Evolutionary conservation across 2,329 filamentous ascomycete species (phyloP).

Genomic region (Penicillium sp.): DNA sequence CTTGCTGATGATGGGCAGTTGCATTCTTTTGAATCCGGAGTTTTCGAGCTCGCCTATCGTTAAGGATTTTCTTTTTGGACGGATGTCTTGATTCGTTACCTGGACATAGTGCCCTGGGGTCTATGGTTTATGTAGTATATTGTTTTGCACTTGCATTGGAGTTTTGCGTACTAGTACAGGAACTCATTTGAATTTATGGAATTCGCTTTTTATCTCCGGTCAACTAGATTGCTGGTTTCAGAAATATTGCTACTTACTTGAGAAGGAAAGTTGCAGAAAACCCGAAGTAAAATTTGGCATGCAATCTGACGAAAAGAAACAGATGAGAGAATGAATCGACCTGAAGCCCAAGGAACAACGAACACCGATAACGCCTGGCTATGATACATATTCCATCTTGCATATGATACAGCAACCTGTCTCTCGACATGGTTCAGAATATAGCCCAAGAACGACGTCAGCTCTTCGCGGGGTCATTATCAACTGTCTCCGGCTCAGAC

Average conservation of each 20-base stretch:
- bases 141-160: neutral
- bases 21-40: conserved; percentile 85
- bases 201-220: neutral
- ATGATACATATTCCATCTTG: conserved; percentile 5
- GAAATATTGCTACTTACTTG: neutral
- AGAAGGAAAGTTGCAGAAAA: neutral
- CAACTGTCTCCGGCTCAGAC: neutral
- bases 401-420: conserved; percentile 6
- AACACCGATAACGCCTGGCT: conserved; percentile 2
- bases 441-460: neutral
- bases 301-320: conserved; percentile 1
- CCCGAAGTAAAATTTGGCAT: neutral
- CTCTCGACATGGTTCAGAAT: too few species aligned
- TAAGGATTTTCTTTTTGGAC: conserved; percentile 77
- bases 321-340: neutral
- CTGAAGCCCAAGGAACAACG: neutral
- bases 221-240: neutral
- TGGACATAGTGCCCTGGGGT: neutral
- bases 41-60: conserved; percentile 87
- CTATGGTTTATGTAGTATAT: neutral
- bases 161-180: neutral
- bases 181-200: neutral
- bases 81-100: conserved; percentile 21
- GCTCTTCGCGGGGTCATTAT: neutral
- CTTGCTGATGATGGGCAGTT: conserved; percentile 50